Conservation (phyloP, 352 stramenopile genomes). For the Phytophthora lateralis region DNA sequence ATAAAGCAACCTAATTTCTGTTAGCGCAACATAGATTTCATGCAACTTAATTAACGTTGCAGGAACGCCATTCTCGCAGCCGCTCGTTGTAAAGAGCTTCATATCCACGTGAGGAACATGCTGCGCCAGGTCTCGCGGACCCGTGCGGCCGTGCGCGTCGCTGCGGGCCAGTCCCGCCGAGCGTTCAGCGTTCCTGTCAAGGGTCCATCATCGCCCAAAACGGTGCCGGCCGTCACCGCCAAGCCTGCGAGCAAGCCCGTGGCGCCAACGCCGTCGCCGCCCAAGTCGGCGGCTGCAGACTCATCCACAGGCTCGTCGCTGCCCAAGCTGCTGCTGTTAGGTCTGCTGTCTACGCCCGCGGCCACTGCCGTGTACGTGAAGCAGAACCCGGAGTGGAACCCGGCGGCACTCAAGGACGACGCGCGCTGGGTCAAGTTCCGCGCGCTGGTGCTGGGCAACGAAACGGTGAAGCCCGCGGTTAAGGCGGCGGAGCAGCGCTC, state of each 20-base stretch:
- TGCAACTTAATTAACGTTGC: too few relatives aligned
- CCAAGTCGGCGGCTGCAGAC: slow-evolving; percentile 31
- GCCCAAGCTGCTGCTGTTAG: slow-evolving; percentile 55
- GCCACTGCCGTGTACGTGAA: slow-evolving; percentile 71
- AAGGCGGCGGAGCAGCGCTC: slow-evolving; percentile 28
- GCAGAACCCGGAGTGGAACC: slow-evolving; percentile 84
- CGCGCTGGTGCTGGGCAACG: slow-evolving; percentile 65
- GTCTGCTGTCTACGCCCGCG: slow-evolving; percentile 53
- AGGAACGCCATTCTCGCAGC: neutral
- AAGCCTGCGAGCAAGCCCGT: slow-evolving; percentile 20
- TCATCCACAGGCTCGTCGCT: slow-evolving; percentile 49
- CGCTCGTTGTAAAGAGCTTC: slow-evolving; percentile 9
- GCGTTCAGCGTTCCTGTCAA: slow-evolving; percentile 28
- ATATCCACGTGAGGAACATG: slow-evolving; percentile 19
- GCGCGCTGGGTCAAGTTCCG: slow-evolving; percentile 78
- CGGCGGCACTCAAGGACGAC: slow-evolving; percentile 58
- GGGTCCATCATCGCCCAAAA: slow-evolving; percentile 4
- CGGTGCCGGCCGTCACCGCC: neutral
- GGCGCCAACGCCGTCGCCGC: neutral
- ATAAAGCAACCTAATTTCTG: too few relatives aligned
- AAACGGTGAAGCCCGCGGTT: slow-evolving; percentile 1
- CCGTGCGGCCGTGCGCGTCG: slow-evolving; percentile 20
- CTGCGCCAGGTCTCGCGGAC: slow-evolving; percentile 31
- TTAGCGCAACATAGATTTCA: too few relatives aligned
- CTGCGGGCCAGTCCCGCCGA: slow-evolving; percentile 12